Percentiles rank a stretch among this genome's conserved stretches.
Evolutionary conservation across 352 stramenopile genomes (phyloP).

Genomic region (Phytophthora vignae): DNA sequence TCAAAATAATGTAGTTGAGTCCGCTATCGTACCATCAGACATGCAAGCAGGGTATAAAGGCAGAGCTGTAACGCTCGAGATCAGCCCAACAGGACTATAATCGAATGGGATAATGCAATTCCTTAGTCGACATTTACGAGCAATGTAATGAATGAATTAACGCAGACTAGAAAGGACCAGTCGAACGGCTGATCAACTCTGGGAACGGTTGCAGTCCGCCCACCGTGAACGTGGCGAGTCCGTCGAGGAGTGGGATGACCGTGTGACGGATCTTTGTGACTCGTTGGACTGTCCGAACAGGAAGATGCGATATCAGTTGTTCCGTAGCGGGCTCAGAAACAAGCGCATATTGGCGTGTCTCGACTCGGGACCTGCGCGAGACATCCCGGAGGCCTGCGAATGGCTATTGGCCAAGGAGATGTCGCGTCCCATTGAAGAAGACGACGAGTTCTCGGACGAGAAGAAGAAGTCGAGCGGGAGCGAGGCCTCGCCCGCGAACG

Average conservation of each 20-base stretch:
- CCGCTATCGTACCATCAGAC: no score
- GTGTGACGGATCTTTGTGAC: conserved; percentile 2
- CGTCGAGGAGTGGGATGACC: background rate
- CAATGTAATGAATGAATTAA: no score
- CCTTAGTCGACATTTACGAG: no score
- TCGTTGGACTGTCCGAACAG: conserved; percentile 9
- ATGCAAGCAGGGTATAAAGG: no score
- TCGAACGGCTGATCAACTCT: background rate
- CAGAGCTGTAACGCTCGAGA: no score
- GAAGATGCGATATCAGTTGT: background rate
- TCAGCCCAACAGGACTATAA: no score
- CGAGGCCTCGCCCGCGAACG: background rate
- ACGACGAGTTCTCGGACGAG: conserved; percentile 9
- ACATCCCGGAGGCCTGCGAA: no score
- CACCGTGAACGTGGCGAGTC: background rate
- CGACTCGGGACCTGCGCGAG: background rate
- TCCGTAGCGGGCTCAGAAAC: conserved; percentile 1
- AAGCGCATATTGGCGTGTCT: conserved; percentile 1
- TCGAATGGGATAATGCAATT: no score
- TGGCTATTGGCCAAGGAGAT: conserved; percentile 12
- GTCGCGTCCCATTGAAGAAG: conserved; percentile 9
- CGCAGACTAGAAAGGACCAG: no score
- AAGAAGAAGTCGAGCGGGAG: background rate
- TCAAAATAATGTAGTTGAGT: no score
- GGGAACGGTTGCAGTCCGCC: background rate